A percentile compares a stretch with the other conserved stretches of the same genome.
Conservation (phyloP, 2,329 filamentous ascomycete species). For the Fusarium nodosum region DNA sequence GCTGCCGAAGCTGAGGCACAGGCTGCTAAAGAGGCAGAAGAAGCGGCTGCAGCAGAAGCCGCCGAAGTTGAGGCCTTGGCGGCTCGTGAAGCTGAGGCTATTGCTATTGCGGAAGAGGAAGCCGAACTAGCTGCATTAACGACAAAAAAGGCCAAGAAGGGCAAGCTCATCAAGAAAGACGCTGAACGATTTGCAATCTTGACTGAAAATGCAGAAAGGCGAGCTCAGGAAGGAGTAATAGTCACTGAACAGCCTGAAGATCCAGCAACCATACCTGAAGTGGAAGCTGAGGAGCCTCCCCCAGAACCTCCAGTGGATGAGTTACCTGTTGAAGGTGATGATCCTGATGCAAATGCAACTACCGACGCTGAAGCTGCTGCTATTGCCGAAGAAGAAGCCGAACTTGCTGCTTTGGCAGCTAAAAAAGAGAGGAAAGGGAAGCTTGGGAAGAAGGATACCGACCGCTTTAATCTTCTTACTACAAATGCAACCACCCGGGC, state of each 20-base stretch:
- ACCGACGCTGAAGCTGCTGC: constrained; percentile 23
- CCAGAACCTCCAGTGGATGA: constrained; percentile 26
- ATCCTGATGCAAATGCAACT: constrained; percentile 14
- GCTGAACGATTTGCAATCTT: constrained; percentile 36
- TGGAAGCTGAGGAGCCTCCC: constrained; percentile 29
- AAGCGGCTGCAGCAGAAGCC: constrained; percentile 39
- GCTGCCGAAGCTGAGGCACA: constrained; percentile 29
- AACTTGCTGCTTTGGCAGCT: constrained; percentile 57
- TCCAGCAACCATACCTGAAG: constrained; percentile 5
- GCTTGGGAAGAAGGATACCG: constrained; percentile 60
- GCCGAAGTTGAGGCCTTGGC: constrained; percentile 34
- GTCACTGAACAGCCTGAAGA: constrained; percentile 47
- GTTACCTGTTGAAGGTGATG: constrained; percentile 15
- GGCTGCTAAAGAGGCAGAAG: constrained; percentile 48
- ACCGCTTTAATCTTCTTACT: constrained; percentile 58
- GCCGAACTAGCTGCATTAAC: constrained; percentile 31
- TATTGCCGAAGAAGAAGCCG: constrained; percentile 51
- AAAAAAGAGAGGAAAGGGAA: constrained; percentile 63
- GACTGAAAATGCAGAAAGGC: constrained; percentile 29
- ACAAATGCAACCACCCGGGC: constrained; percentile 51
- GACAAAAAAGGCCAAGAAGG: constrained; percentile 39
- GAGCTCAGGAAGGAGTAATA: constrained; percentile 37
- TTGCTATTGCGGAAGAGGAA: constrained; percentile 35
- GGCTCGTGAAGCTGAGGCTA: constrained; percentile 33
- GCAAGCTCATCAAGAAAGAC: constrained; percentile 36